Evolutionary conservation across 768 basidiomycete genomes (phyloP), one percentile per base, ranked within the genome.

Genomic region (Macrolepiota dolichaula): DNA sequence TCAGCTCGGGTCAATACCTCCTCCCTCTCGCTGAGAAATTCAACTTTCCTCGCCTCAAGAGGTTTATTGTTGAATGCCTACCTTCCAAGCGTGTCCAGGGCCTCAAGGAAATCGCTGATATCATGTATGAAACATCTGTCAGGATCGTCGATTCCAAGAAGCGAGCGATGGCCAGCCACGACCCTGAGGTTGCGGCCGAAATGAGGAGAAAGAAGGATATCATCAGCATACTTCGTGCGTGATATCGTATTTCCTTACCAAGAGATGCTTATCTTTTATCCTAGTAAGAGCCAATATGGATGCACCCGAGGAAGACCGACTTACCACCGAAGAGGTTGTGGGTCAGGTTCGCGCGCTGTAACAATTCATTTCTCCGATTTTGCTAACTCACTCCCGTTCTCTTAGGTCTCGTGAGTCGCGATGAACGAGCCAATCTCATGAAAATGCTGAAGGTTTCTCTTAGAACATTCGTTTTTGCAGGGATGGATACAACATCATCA

Each of bases 181-280:
- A 78, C 35, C 72, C 74, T 9, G 73, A 67, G 1, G 61, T 76
- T 2, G 61, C 66, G 2, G 65, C 59, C 7, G 74, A 78, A 55
- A 70, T 77, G 40, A 76, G 72, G 15, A 67, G 70, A 61, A 79
- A 78, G 11, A 79, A 78, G 57, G 81, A 83, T 64, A 73, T 83
- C 32, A 73, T 82, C 62, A 83, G 76, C 61, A 69, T 80, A 22
- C 69, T 83, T 11, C 63, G 82, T 82, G 66, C 35, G 80, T 61
- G 19, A 19, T 46, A n/a, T n/a, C n/a, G n/a, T n/a, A n/a, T n/a
- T n/a, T n/a, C n/a, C n/a, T n/a, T n/a, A n/a, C n/a, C n/a, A n/a
- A n/a, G n/a, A n/a, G n/a, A n/a, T n/a, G n/a, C n/a, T n/a, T n/a
- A n/a, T n/a, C n/a, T n/a, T n/a, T n/a, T n/a, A n/a, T n/a, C n/a